Percentiles rank a stretch among this genome's conserved stretches.
Evolutionary conservation across 306 rosid species (phyloP).

Genomic region (Boehmeria nivea): DNA sequence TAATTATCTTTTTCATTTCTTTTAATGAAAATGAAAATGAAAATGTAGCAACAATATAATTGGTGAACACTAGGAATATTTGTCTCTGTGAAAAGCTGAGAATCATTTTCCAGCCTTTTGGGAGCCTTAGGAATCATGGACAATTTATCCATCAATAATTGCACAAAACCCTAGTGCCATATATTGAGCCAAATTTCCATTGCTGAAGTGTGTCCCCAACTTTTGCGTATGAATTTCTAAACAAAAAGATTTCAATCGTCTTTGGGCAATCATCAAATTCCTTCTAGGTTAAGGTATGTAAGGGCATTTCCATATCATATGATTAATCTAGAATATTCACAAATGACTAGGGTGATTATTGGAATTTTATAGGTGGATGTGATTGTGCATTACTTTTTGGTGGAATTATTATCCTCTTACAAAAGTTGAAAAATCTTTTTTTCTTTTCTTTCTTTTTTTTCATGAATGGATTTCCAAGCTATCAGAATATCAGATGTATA

Average conservation of each 20-base stretch:
- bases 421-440: background rate
- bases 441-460: too few species aligned
- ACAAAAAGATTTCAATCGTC: background rate
- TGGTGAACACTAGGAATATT: too few species aligned
- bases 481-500: background rate
- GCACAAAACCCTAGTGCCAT: too few species aligned
- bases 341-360: background rate
- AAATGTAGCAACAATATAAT: too few species aligned
- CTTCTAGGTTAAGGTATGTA: slow-evolving; percentile 3
- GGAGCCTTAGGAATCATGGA: too few species aligned
- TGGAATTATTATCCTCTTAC: background rate
- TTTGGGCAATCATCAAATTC: slow-evolving; percentile 1
- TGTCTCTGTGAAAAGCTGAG: too few species aligned
- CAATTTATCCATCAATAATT: too few species aligned
- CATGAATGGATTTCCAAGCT: too few species aligned
- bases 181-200: too few species aligned
- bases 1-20: too few species aligned
- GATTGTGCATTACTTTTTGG: background rate
- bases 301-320: background rate
- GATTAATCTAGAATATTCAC: background rate
- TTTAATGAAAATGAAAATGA: too few species aligned
- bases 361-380: background rate
- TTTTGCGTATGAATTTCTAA: background rate
- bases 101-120: too few species aligned
- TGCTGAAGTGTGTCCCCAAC: background rate